These are phyloP conservation scores for Exophiala bonariae DNA, from an alignment of 2,329 filamentous ascomycete genomes.

Conservation along the genomic window DNA sequence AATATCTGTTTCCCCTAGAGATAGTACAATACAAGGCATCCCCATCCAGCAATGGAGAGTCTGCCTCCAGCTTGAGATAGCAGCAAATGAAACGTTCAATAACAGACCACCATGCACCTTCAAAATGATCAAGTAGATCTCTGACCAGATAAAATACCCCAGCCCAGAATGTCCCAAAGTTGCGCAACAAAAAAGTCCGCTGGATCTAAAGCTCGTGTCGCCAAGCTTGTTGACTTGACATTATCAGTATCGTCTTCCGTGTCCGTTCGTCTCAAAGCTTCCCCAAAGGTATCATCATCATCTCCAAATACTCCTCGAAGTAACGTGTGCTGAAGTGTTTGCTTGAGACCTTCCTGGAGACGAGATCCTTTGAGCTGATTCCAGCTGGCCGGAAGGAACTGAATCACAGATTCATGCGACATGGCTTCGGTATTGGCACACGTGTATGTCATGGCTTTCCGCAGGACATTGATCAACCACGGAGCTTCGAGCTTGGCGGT, in stretches of 20 bases:
- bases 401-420: conserved; percentile 19
- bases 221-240: conserved; percentile 11
- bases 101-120: neutral
- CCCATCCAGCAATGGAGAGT: too few relatives aligned
- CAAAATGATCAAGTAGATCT: conserved; percentile 6
- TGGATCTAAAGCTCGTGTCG: conserved; percentile 33
- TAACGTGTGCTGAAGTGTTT: conserved; percentile 41
- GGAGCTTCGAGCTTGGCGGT: conserved; percentile 36
- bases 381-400: conserved; percentile 13
- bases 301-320: conserved; percentile 42
- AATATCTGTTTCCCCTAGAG: too few relatives aligned
- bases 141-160: conserved; percentile 48
- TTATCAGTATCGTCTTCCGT: conserved; percentile 19
- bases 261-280: conserved; percentile 29
- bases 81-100: neutral
- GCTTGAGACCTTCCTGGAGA: conserved; percentile 19
- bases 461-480: conserved; percentile 38
- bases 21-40: too few relatives aligned
- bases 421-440: conserved; percentile 13
- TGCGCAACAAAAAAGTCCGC: conserved; percentile 57
- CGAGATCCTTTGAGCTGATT: neutral
- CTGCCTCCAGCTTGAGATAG: too few relatives aligned
- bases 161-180: conserved; percentile 59
- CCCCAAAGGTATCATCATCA: conserved; percentile 33
- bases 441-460: conserved; percentile 32